Evolutionary conservation across 257 asterid species (phyloP), one percentile per base, ranked within the genome.

Genomic region (Fraxinus quadrangulata): DNA sequence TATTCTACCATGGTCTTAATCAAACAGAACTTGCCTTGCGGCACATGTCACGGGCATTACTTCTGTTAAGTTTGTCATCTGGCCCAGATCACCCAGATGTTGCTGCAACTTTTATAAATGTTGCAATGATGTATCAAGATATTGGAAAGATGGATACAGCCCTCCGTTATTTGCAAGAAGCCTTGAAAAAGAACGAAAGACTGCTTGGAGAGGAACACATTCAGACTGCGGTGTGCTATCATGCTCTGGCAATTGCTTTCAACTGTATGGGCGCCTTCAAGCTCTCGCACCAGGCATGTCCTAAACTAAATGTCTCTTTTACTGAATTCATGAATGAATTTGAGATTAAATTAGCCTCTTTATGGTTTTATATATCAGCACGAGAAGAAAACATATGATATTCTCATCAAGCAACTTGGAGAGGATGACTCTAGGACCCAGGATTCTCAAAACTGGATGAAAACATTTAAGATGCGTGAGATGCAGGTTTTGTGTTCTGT

Each of bases 71-170:
- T 78, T 86, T 90, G 66, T 93, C 97, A 24, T 95, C 96, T 65
- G 98, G 99, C 24, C 96, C 97, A 54, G 96, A 93, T 83, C 99
- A 93, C 84, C 99, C 98, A 21, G 97, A 93, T 80, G 95, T 93
- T 74, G 98, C 99, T 72, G 96, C 98, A 10, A 95, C 99, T 51
- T 93, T 88, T 81, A 93, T 95, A 72, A 95, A 95, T 80, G 97
- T 93, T 23, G 99, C 98, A 12, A 95, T 95, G 98, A 95, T 95
- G 99, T 93, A 95, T 84, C 97, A 95, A 88, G 99, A 91, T 82
- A 84, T 84, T 10, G 97, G 97, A 69, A 91, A 90, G 83, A 89
- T 95, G 95, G 87, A 90, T 77, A 89, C 90, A 10, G 97, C 99
- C 79, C 97, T 95, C 80, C 90, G 98, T 76, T 95, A 93, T 80